phyloP scores from a whole-genome alignment of 352 stramenopile species.

The Phytopythium mirpurense region DNA sequence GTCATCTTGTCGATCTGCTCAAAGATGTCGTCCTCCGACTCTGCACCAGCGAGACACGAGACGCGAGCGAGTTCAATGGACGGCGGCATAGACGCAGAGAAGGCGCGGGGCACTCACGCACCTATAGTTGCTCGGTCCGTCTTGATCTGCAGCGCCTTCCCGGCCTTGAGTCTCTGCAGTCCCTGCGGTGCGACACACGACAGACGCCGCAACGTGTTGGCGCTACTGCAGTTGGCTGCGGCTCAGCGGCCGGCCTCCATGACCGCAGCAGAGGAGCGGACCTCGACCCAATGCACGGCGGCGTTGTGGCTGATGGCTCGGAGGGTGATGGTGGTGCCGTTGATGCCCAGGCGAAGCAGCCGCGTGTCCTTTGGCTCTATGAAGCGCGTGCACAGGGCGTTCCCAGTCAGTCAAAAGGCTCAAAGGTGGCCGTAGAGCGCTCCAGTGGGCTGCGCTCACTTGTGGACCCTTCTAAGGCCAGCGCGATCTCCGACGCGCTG shows the following conservation, averaged over 20 bases:
- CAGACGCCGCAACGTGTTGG: too few species aligned
- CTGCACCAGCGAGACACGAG: constrained; percentile 23
- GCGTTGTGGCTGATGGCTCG: constrained; percentile 61
- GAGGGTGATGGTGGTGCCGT: constrained; percentile 58
- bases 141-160: constrained; percentile 34
- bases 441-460: too few species aligned
- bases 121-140: constrained; percentile 40
- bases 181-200: constrained; percentile 27
- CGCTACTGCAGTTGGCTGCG: too few species aligned
- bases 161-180: constrained; percentile 41
- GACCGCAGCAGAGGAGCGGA: constrained; percentile 11
- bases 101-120: constrained; percentile 5
- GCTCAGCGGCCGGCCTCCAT: neutral
- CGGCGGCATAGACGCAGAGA: too few species aligned
- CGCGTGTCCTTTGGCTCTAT: constrained; percentile 21
- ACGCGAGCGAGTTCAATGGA: too few species aligned
- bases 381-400: neutral
- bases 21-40: constrained; percentile 75
- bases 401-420: constrained; percentile 2
- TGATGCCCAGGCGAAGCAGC: constrained; percentile 55
- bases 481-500: constrained; percentile 46
- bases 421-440: neutral
- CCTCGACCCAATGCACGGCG: constrained; percentile 66
- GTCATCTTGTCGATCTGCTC: constrained; percentile 64
- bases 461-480: constrained; percentile 26